phyloP scores from a whole-genome alignment of 2,329 filamentous ascomycete genomes.

The Fonsecaea multimorphosa region DNA sequence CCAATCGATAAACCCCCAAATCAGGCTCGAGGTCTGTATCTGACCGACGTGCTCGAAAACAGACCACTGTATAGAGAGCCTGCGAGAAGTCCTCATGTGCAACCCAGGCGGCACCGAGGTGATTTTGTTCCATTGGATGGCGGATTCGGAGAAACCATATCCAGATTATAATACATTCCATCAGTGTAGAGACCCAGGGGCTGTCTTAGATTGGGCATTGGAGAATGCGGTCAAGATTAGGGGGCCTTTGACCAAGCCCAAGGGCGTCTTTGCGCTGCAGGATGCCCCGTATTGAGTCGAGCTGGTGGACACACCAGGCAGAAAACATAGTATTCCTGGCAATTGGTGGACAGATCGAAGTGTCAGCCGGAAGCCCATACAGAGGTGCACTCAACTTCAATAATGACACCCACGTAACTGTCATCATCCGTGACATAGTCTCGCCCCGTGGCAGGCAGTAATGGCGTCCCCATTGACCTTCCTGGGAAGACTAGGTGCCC shows the following conservation, averaged over 20 bases:
- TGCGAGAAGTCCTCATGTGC: conserved; percentile 13
- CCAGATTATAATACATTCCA: conserved; percentile 13
- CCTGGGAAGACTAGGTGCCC: too few relatives aligned
- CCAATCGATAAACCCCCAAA: too few relatives aligned
- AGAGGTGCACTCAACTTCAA: too few relatives aligned
- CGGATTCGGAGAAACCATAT: conserved; percentile 7
- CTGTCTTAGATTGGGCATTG: conserved; percentile 4
- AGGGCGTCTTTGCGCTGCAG: background rate
- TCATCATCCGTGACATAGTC: too few relatives aligned
- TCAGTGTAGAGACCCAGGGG: conserved; percentile 6
- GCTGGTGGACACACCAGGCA: background rate
- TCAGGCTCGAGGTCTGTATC: too few relatives aligned
- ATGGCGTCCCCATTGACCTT: too few relatives aligned
- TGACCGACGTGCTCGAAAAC: background rate
- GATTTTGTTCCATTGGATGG: conserved; percentile 12
- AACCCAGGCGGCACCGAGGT: conserved; percentile 5
- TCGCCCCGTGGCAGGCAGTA: too few relatives aligned
- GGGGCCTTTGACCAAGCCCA: conserved; percentile 1
- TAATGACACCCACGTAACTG: too few relatives aligned
- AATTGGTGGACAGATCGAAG: too few relatives aligned
- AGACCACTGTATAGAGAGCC: conserved; percentile 13
- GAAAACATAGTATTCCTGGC: too few relatives aligned
- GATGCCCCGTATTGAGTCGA: background rate
- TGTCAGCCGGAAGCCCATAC: too few relatives aligned
- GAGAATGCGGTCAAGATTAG: background rate